Evolutionary conservation across 2,329 filamentous ascomycete species (phyloP), one percentile per base, ranked within the genome.

Genomic region (Colletotrichum eremochloae): DNA sequence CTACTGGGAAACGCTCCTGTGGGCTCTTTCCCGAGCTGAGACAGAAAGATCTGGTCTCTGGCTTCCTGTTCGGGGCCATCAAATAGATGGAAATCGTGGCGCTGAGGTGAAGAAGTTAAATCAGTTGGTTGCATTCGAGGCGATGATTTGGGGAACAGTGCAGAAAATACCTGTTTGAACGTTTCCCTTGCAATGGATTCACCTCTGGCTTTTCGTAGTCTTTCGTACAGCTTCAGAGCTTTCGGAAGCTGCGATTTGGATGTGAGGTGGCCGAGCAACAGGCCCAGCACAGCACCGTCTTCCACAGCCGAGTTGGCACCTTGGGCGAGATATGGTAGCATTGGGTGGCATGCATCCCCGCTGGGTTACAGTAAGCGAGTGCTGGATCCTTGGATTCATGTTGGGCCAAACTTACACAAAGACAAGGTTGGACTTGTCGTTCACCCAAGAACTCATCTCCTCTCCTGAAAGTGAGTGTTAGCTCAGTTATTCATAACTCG

Each of bases 241-340:
- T 82, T 80, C 0, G 84, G 83, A 1, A 90, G 70, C 38, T 87
- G 83, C 0, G 85, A 81, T 58, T 82, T 85, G 0, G 78, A 79
- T 44, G 82, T 80, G 12, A 91, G 81, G 3, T 85, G 82, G 0
- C 86, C 86, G 0, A 93, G 80, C 1, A 93, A 76, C 0, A 85
- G 82, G 0, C 91, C 91, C 0, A 93, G 80, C 0, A 92, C 90
- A 0, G 91, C 90, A 0, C 91, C 91, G 65, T 94, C 92, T 77
- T 94, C 91, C 1, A 94, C 83, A 0, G 89, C 88, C 0, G 87
- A 90, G 76, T 92, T 92, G 18, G 91, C 91, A 0, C 92, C 91
- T 79, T 90, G 92, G 0, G 89, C 91, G 38, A 90, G 83, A 74
- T 89, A 88, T 3, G 89, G 89, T 2, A 92, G 81, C 89, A 91